Percentiles rank a stretch among this genome's conserved stretches.
Evolutionary conservation across 148 eudicot genomes (phyloP).

Genomic region (Arbutus unedo): DNA sequence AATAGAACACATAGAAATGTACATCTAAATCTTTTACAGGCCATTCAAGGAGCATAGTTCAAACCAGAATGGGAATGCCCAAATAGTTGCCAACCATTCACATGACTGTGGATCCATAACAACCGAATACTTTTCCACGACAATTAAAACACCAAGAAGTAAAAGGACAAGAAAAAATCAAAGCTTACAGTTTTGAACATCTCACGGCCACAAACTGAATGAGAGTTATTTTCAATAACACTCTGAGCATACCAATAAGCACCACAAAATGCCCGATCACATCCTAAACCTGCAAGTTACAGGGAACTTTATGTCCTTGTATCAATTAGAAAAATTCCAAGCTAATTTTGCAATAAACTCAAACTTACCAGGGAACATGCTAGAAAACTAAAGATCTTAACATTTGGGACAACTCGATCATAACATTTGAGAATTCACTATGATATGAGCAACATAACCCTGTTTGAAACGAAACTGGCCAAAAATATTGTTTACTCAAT

Average conservation of each 20-base stretch:
- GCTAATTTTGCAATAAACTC: not conserved
- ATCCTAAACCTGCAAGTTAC: constrained; percentile 68
- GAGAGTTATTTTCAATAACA: constrained; percentile 34
- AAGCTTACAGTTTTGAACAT: constrained; percentile 69
- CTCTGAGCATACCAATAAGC: constrained; percentile 78
- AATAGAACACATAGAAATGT: not conserved
- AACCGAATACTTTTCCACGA: not conserved
- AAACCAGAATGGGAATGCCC: not conserved
- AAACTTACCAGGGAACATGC: not conserved
- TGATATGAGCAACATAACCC: not conserved
- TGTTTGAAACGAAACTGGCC: not conserved
- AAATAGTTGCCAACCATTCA: not conserved
- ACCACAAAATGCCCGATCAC: constrained; percentile 88
- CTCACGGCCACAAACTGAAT: constrained; percentile 61
- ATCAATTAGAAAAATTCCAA: not conserved
- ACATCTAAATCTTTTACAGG: not conserved
- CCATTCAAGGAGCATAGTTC: not conserved
- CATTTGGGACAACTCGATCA: not conserved
- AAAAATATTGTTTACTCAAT: too few species aligned
- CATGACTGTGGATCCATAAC: not conserved
- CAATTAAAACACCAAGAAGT: not conserved
- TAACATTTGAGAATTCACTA: not conserved
- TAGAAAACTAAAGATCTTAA: not conserved
- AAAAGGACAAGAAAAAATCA: not conserved
- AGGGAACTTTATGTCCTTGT: not conserved